Conservation (phyloP, 1,139 yeast genomes). For the Sugiyamaella japonica region DNA sequence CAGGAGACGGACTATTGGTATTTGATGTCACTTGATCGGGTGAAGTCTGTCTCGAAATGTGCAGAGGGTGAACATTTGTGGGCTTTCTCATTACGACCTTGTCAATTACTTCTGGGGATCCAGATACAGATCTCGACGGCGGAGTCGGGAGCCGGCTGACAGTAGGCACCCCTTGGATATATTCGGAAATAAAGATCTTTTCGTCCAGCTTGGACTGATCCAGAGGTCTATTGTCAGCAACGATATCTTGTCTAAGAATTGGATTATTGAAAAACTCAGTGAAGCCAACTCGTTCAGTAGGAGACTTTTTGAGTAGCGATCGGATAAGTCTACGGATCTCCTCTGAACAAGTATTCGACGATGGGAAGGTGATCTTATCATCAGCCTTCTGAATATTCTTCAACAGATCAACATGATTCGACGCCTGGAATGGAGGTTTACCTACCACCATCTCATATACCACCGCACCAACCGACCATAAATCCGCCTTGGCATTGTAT, state of each 20-base stretch:
- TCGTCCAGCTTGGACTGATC: conserved; percentile 74
- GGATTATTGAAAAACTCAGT: conserved; percentile 73
- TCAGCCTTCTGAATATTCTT: conserved; percentile 80
- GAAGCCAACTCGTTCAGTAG: conserved; percentile 84
- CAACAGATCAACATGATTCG: conserved; percentile 84
- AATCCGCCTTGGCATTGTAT: conserved; percentile 94
- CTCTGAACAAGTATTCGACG: conserved; percentile 50
- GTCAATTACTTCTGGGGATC: conserved; percentile 2
- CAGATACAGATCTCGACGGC: conserved; percentile 3
- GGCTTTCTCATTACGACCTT: background rate
- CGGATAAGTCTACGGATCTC: conserved; percentile 69
- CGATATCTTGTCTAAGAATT: conserved; percentile 50
- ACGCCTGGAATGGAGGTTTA: conserved; percentile 91
- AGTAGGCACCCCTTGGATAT: conserved; percentile 41
- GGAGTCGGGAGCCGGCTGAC: conserved; percentile 9
- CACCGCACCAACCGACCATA: conserved; percentile 98
- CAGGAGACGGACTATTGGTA: conserved; percentile 32
- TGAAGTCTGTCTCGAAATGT: background rate
- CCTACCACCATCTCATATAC: conserved; percentile 94
- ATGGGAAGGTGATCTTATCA: conserved; percentile 74
- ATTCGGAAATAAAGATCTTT: conserved; percentile 80
- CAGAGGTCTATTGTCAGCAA: conserved; percentile 54
- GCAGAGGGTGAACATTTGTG: background rate
- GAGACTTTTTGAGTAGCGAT: conserved; percentile 75
- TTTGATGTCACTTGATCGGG: conserved; percentile 18